phyloP scores from a whole-genome alignment of 805 yeast species.

The Schwanniomyces sp. region DNA sequence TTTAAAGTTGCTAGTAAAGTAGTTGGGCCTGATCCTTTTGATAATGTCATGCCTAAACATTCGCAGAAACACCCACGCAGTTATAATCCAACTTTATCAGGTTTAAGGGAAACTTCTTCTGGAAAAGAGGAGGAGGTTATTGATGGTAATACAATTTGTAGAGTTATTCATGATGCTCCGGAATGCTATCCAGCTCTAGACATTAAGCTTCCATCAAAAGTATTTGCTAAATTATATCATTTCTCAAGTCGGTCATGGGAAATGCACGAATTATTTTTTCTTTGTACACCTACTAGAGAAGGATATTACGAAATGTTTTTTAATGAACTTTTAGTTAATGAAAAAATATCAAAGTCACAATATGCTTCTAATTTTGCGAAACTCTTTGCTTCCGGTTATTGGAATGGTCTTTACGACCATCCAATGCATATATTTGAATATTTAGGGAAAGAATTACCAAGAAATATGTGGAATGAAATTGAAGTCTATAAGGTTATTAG shows the following conservation, averaged over 20 bases:
- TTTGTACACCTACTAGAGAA: not conserved
- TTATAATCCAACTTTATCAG: not conserved
- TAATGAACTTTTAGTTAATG: not conserved
- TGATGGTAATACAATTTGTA: conserved; percentile 1
- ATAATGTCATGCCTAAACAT: not conserved
- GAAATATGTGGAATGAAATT: not conserved
- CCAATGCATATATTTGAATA: not conserved
- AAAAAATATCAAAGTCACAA: not conserved
- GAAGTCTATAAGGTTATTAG: not conserved
- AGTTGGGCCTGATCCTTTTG: not conserved
- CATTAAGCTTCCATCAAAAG: not conserved
- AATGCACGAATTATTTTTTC: not conserved
- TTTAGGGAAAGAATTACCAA: not conserved
- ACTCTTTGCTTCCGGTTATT: not conserved
- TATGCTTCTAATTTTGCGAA: not conserved
- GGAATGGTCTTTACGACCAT: too few relatives aligned
- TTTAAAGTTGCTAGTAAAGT: not conserved
- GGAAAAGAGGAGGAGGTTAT: not conserved
- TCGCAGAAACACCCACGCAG: not conserved
- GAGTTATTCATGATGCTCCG: conserved; percentile 1
- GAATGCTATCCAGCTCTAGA: not conserved
- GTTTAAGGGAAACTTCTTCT: not conserved
- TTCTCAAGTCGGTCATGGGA: not conserved
- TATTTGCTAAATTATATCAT: conserved; percentile 1
- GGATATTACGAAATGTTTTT: not conserved